A percentile compares a stretch with the other conserved stretches of the same genome.
Evolutionary conservation across 768 basidiomycete species (phyloP).

Genomic region (Tubosaeta sp.): DNA sequence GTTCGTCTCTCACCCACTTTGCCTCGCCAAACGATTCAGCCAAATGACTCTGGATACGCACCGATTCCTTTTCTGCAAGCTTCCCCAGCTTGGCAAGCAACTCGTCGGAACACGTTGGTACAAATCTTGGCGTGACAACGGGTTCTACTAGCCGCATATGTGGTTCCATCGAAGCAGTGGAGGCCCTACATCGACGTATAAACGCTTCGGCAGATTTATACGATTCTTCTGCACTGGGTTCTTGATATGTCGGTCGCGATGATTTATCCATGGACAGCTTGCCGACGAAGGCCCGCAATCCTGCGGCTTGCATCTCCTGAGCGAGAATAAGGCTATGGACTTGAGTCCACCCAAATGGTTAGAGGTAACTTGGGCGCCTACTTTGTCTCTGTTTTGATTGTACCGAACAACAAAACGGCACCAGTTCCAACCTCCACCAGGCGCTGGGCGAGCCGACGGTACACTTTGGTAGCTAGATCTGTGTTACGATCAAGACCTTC

Average conservation of each 20-base stretch:
- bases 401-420: conserved; percentile 75
- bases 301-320: conserved; percentile 61
- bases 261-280: conserved; percentile 90
- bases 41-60: conserved; percentile 76
- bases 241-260: conserved; percentile 65
- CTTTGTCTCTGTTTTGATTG: conserved; percentile 81
- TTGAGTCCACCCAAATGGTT: neutral
- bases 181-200: conserved; percentile 43
- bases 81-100: conserved; percentile 60
- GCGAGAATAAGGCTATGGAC: conserved; percentile 69
- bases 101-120: conserved; percentile 80
- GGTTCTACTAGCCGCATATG: conserved; percentile 64
- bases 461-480: conserved; percentile 60
- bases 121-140: conserved; percentile 84
- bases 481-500: conserved; percentile 63
- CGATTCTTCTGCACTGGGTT: conserved; percentile 49
- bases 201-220: conserved; percentile 53
- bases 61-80: conserved; percentile 41
- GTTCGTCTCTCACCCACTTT: conserved; percentile 59
- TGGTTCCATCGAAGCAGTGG: conserved; percentile 37
- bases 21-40: conserved; percentile 77
- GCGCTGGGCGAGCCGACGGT: conserved; percentile 60
- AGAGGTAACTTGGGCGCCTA: conserved; percentile 32
- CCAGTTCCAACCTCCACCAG: conserved; percentile 74
- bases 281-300: conserved; percentile 79